phyloP scores from a whole-genome alignment of 345 rosid species.

The Luvunga scandens region DNA sequence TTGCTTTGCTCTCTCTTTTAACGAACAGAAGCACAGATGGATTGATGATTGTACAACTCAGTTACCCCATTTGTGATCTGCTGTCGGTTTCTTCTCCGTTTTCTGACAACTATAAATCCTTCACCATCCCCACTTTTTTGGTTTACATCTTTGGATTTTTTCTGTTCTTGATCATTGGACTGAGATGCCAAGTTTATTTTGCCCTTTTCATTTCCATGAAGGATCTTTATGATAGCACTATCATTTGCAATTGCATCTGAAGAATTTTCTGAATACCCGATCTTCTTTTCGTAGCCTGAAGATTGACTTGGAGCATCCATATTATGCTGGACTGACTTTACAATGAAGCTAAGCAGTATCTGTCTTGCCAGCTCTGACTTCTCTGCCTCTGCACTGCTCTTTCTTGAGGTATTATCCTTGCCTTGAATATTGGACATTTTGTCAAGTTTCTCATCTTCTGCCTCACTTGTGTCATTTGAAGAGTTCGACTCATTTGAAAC shows the following conservation, averaged over 20 bases:
- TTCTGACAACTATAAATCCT: too few species aligned
- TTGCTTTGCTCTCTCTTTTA: conserved; percentile 21
- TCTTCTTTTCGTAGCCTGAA: conserved; percentile 25
- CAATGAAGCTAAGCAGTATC: conserved; percentile 67
- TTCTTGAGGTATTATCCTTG: conserved; percentile 23
- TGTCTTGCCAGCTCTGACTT: conserved; percentile 68
- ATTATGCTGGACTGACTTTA: conserved; percentile 55
- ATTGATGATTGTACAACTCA: conserved; percentile 58
- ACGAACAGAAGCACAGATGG: conserved; percentile 56
- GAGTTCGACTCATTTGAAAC: too few species aligned
- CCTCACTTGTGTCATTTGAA: too few species aligned
- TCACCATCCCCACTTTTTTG: too few species aligned
- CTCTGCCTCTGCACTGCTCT: conserved; percentile 33
- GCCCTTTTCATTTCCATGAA: conserved; percentile 40
- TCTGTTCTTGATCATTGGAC: too few species aligned
- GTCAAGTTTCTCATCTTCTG: too few species aligned
- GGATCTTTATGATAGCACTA: conserved; percentile 50
- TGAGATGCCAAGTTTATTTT: conserved; percentile 12
- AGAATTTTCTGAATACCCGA: conserved; percentile 26
- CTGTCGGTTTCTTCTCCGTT: too few species aligned
- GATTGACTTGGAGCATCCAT: conserved; percentile 30
- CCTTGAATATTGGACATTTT: conserved; percentile 18
- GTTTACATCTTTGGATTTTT: too few species aligned
- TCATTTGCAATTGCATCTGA: conserved; percentile 53
- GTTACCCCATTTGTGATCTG: conserved; percentile 41